A percentile compares a stretch with the other conserved stretches of the same genome.
These are phyloP conservation scores for Microcos paniculata DNA, from an alignment of 345 rosid species.

Conservation along the genomic window DNA sequence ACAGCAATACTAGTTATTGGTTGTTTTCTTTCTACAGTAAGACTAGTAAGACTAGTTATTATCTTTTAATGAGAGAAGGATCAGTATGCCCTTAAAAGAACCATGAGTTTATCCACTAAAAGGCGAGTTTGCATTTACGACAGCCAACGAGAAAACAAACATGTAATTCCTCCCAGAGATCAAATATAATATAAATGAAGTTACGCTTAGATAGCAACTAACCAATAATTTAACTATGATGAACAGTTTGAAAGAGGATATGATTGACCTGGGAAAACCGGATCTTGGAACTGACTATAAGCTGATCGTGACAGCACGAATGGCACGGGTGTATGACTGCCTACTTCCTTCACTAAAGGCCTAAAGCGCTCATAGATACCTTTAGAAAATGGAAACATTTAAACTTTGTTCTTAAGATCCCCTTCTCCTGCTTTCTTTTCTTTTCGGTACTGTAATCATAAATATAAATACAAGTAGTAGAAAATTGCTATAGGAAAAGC, in stretches of 20 bases:
- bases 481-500: not conserved
- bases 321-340: constrained; percentile 74
- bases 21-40: too few species aligned
- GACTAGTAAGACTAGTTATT: too few species aligned
- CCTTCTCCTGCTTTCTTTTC: not conserved
- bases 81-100: too few species aligned
- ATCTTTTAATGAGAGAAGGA: too few species aligned
- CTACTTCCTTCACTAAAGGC: constrained; percentile 69
- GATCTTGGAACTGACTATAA: constrained; percentile 56
- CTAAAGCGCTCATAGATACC: constrained; percentile 40
- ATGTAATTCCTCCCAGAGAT: too few species aligned
- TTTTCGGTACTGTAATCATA: not conserved
- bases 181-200: too few species aligned
- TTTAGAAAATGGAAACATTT: not conserved
- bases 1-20: too few species aligned
- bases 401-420: too few species aligned
- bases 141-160: too few species aligned
- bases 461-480: not conserved
- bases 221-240: constrained; percentile 9
- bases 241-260: constrained; percentile 80
- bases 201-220: not conserved
- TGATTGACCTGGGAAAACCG: constrained; percentile 73
- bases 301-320: constrained; percentile 57
- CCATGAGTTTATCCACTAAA: too few species aligned
- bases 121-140: too few species aligned